Conservation (phyloP, 169 alveolate genomes). For the Plasmodium reichenowi region DNA sequence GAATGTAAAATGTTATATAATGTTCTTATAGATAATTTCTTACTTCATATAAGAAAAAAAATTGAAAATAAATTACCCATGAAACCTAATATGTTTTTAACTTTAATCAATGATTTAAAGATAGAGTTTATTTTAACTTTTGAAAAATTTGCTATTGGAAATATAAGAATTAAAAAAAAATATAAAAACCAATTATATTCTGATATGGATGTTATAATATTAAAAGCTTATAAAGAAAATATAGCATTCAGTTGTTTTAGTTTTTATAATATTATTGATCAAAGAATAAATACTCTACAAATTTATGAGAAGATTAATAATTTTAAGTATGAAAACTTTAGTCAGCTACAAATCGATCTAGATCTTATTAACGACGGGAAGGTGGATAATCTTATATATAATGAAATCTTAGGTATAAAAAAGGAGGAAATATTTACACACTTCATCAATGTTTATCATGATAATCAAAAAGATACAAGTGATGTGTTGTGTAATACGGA, state of each 20-base stretch:
- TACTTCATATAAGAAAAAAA: slow-evolving; percentile 38
- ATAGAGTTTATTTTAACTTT: slow-evolving; percentile 28
- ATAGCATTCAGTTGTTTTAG: slow-evolving; percentile 57
- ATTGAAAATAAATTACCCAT: slow-evolving; percentile 66
- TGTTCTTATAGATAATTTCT: slow-evolving; percentile 42
- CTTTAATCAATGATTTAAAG: slow-evolving; percentile 47
- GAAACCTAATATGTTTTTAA: slow-evolving; percentile 48
- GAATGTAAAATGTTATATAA: slow-evolving; percentile 38
- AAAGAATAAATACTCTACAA: slow-evolving; percentile 20
- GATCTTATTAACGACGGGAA: slow-evolving; percentile 9
- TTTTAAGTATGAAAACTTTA: slow-evolving; percentile 25
- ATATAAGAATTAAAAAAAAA: slow-evolving; percentile 18
- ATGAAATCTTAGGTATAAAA: slow-evolving; percentile 46
- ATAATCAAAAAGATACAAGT: not conserved
- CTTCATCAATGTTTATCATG: slow-evolving; percentile 29
- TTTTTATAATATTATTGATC: slow-evolving; percentile 37
- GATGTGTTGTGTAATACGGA: no score
- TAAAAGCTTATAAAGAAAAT: slow-evolving; percentile 68
- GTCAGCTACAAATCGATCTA: slow-evolving; percentile 7
- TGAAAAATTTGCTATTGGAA: slow-evolving; percentile 41
- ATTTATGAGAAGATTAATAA: slow-evolving; percentile 29
- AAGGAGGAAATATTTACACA: slow-evolving; percentile 49
- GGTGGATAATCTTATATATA: slow-evolving; percentile 58
- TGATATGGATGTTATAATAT: slow-evolving; percentile 32
- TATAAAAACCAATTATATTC: slow-evolving; percentile 31